Percentiles rank a stretch among this genome's conserved stretches.
Evolutionary conservation across 202 grass and related monocot genomes (phyloP).

Genomic region (Digitaria exilis): DNA sequence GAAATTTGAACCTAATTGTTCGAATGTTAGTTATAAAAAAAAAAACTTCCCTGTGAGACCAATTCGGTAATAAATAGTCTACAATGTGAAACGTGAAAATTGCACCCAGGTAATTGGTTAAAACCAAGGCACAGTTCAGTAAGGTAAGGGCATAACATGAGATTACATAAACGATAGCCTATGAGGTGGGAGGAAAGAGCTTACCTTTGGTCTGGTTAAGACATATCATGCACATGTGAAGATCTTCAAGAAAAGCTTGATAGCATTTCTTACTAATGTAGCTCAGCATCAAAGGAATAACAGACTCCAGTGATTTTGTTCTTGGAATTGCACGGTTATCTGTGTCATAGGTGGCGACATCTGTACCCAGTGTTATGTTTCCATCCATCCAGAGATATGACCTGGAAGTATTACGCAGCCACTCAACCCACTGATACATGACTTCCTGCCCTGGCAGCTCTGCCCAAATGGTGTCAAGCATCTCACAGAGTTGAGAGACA

Average conservation of each 20-base stretch:
- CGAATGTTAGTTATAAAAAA: not conserved
- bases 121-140: not conserved
- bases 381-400: constrained; percentile 49
- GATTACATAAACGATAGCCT: not conserved
- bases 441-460: constrained; percentile 69
- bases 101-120: not conserved
- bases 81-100: not conserved
- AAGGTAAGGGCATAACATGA: not conserved
- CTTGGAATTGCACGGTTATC: constrained; percentile 61
- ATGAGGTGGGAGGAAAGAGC: not conserved
- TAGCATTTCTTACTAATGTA: constrained; percentile 63
- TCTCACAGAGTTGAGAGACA: constrained; percentile 63
- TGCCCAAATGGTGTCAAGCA: constrained; percentile 66
- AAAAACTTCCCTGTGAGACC: not conserved
- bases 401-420: constrained; percentile 47
- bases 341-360: not conserved
- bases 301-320: constrained; percentile 42
- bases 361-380: constrained; percentile 45
- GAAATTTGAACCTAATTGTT: constrained; percentile 69
- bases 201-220: constrained; percentile 63
- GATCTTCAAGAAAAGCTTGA: constrained; percentile 67
- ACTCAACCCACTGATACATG: constrained; percentile 81
- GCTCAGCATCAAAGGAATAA: constrained; percentile 62
- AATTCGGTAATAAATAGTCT: not conserved
- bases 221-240: constrained; percentile 78